Percentiles rank a stretch among this genome's conserved stretches.
phyloP scores from a whole-genome alignment of 495 filamentous ascomycete genomes.

The Podospora pseudopauciseta region DNA sequence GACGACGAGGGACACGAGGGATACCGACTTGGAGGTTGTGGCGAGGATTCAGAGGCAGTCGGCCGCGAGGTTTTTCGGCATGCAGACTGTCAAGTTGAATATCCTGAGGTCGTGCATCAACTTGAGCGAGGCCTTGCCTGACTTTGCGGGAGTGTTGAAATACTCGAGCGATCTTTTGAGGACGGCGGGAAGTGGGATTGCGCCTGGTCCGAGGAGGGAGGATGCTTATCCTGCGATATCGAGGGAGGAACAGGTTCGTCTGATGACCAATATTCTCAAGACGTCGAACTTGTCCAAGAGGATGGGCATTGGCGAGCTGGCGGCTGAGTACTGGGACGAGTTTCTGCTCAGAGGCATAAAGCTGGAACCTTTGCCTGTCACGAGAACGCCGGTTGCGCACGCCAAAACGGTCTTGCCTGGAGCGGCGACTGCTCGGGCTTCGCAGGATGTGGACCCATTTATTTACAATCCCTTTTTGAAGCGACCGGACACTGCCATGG shows the following conservation, averaged over 20 bases:
- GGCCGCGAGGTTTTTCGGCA: slow-evolving; percentile 57
- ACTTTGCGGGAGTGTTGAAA: slow-evolving; percentile 80
- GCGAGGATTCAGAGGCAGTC: slow-evolving; percentile 52
- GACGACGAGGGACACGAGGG: not conserved
- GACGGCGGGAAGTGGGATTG: slow-evolving; percentile 75
- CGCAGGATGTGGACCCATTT: slow-evolving; percentile 72
- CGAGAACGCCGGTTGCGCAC: slow-evolving; percentile 64
- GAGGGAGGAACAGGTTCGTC: slow-evolving; percentile 77
- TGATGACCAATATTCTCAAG: slow-evolving; percentile 77
- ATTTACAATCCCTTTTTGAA: slow-evolving; percentile 89
- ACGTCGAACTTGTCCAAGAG: slow-evolving; percentile 72
- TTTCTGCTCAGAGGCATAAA: slow-evolving; percentile 84
- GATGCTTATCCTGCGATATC: slow-evolving; percentile 61
- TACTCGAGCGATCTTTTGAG: slow-evolving; percentile 81
- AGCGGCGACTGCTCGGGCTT: slow-evolving; percentile 48
- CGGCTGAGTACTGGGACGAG: slow-evolving; percentile 93
- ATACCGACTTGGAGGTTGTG: slow-evolving; percentile 47
- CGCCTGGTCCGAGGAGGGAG: slow-evolving; percentile 59
- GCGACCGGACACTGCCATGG: slow-evolving; percentile 50
- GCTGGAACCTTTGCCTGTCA: slow-evolving; percentile 48
- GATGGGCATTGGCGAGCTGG: slow-evolving; percentile 62
- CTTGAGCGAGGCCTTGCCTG: slow-evolving; percentile 88
- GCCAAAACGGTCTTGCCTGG: slow-evolving; percentile 66
- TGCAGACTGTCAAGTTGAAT: slow-evolving; percentile 71
- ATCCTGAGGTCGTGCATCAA: slow-evolving; percentile 81